Percentiles rank a stretch among this genome's conserved stretches.
phyloP scores from a whole-genome alignment of 257 asterid genomes.

The Solanum sejunctum region DNA sequence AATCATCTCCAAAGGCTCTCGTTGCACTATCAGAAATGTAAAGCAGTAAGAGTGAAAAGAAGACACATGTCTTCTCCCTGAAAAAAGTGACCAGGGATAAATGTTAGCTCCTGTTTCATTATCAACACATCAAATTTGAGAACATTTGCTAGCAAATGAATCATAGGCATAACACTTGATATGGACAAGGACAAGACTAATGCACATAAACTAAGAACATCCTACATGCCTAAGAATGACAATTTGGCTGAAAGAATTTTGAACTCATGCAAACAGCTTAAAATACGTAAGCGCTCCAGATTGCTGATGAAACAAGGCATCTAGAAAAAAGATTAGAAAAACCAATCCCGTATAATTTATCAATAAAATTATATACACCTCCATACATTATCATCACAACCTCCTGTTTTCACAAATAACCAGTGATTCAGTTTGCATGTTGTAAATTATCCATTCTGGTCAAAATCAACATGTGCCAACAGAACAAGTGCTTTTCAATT shows the following conservation, averaged over 20 bases:
- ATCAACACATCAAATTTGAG: background rate
- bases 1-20: slow-evolving; percentile 10
- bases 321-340: background rate
- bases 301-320: background rate
- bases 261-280: background rate
- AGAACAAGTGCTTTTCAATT: background rate
- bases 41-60: slow-evolving; percentile 51
- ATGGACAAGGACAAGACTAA: background rate
- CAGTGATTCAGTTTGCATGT: background rate
- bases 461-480: background rate
- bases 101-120: background rate
- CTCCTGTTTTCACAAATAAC: background rate
- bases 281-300: background rate
- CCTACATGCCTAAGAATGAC: background rate
- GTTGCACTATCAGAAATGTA: slow-evolving; percentile 32
- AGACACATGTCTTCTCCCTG: slow-evolving; percentile 71
- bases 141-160: background rate
- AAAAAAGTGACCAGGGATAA: slow-evolving; percentile 7
- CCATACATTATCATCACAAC: background rate
- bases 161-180: background rate
- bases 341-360: background rate
- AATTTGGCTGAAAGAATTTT: background rate
- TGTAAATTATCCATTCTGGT: background rate
- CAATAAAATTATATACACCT: background rate
- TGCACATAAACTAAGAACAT: background rate